Conservation (phyloP, 108 stramenopile species). For the Parietichytrium sp. region DNA sequence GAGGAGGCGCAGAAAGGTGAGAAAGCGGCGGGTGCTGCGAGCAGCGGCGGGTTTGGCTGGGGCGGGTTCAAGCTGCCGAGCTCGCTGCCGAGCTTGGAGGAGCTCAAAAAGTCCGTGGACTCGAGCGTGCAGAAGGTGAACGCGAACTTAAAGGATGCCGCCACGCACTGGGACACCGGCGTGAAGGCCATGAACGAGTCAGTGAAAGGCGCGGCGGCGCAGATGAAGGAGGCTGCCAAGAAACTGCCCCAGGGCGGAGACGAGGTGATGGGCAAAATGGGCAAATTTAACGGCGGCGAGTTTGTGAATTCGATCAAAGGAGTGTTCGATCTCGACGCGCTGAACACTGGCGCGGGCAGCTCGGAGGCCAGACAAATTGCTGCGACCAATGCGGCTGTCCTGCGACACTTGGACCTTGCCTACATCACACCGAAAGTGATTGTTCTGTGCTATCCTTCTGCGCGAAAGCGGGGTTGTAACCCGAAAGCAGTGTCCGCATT, state of each 20-base stretch:
- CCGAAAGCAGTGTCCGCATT: slow-evolving; percentile 74
- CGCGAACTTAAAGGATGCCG: too few species aligned
- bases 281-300: slow-evolving; percentile 55
- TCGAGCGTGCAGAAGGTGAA: slow-evolving; percentile 16
- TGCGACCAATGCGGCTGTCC: background rate
- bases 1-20: too few species aligned
- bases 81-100: slow-evolving; percentile 29
- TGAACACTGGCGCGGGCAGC: background rate
- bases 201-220: slow-evolving; percentile 45
- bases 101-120: background rate
- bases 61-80: too few species aligned
- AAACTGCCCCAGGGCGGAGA: slow-evolving; percentile 68
- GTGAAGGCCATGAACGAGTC: slow-evolving; percentile 51
- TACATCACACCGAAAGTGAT: slow-evolving; percentile 71
- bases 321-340: slow-evolving; percentile 8
- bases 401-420: background rate
- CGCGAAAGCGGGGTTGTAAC: slow-evolving; percentile 69
- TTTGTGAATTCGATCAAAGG: background rate
- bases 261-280: slow-evolving; percentile 70
- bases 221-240: slow-evolving; percentile 58
- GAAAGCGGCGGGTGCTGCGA: too few species aligned
- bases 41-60: too few species aligned
- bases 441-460: slow-evolving; percentile 73
- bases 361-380: background rate
- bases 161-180: slow-evolving; percentile 58